Evolutionary conservation across 345 rosid species (phyloP), one percentile per base, ranked within the genome.

Genomic region (Brassica cretica): DNA sequence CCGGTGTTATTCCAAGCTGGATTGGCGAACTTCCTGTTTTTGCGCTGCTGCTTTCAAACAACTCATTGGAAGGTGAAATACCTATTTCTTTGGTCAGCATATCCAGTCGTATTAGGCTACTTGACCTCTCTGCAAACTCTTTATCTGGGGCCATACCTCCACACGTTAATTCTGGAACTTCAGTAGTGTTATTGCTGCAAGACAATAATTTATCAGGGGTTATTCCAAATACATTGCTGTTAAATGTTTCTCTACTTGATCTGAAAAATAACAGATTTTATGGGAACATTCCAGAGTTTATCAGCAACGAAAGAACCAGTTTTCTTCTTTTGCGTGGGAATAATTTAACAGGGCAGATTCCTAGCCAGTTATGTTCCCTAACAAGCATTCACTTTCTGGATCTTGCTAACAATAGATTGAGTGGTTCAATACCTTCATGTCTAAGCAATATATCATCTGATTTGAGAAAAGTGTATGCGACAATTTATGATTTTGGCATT

Each of bases 41-140:
- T 25, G 24, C 32, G 1, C 11, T 76, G 0, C 5, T 46, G 62
- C 3, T 76, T 68, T 68, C 79, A 18, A 30, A 68, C 25, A 76
- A 76, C 18, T 29, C 11, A 0, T 32, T 76, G 33, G 59, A 76
- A 68, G 74, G 79, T 68, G 30, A 11, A 18, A 76, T 76, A 61
- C 33, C 64, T 56, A 53, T 15, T 2, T 53, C 58, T 0, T 6
- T 53, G 19, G 19, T 12, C 58, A 53, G 58, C 58, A 11, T 5
- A 15, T 15, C 58, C 58, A 53, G 16, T 4, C 1, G 5, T 0
- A 5, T 53, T 53, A 15, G 8, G 3, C 58, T 69, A 1, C 2
- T 76, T 0, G 80, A 76, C 29, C 80, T 76, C 63, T 76, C 80
- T 8, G 1, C 39, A 49, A 76, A 70, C 39, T 2, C 0, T 0